Base-by-base conservation (phyloP, 805 yeast genomes). In the Candida manassasensis region DNA sequence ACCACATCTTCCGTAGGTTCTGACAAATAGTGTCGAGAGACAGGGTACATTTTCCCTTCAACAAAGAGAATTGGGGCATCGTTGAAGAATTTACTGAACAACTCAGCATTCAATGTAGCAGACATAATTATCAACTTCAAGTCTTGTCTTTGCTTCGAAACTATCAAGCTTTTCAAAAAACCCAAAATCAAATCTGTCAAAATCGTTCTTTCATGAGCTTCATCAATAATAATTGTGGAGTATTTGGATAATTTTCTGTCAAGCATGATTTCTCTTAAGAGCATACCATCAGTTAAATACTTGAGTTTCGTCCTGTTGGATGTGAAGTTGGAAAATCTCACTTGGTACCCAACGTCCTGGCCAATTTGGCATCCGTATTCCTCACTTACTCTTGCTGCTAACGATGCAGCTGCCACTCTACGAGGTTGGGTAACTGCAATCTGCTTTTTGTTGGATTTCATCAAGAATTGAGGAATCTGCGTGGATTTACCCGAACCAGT, bases 401-500 rank as follows among this genome's bases (percentile, higher is more conserved):
- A 71, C 41, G 88, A 87, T 34, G 93, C 86, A 2, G 98, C 98
- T 3, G 98, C 97, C 25, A 90, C 98, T 53, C 97, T 75, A 63
- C 98, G 81, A 1, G 98, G 98, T 63, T 90, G 97, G 0, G 98
- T 89, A 6, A 93, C 90, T 0, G 95, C 97, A 14, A 90, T 79
- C 17, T 73, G 67, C 40, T 76, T 77, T 13, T 60, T 57, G 42
- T 60, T 62, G 24, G 59, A 53, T 0, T 76, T 72, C 60, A 84
- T 74, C n/a, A 90, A 54, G 45, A 90, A 81, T 54, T 90, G 97
- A 0, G 98, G 97, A 31, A 90, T 80, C 63, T 90, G 98, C 0
- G 98, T 90, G 3, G 97, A 89, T 55, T 90, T 90, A 67, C 97
- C 97, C 6, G 96, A 86, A 60, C 98, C 98, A 0, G 98, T 90